Conservation (phyloP, 805 yeast species). For the Maudiozyma serrabonitensis region DNA sequence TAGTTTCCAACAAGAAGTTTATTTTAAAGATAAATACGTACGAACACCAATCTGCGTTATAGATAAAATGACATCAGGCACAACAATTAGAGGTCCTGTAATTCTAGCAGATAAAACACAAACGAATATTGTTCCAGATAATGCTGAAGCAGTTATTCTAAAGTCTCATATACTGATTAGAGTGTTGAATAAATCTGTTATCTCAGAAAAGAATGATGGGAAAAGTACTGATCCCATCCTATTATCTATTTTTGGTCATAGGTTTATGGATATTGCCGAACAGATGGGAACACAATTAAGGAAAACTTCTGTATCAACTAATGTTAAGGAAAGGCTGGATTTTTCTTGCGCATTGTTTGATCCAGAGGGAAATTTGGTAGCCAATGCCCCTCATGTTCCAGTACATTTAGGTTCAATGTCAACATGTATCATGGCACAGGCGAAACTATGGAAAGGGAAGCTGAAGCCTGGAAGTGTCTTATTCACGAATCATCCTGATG, state of each 20-base stretch:
- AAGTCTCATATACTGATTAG: constrained; percentile 52
- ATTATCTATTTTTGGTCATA: constrained; percentile 68
- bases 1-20: constrained; percentile 38
- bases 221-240: constrained; percentile 53
- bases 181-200: constrained; percentile 11
- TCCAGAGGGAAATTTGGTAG: constrained; percentile 66
- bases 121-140: constrained; percentile 64
- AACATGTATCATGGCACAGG: constrained; percentile 62
- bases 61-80: constrained; percentile 45
- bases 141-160: constrained; percentile 44
- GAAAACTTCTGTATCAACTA: constrained; percentile 72
- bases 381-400: constrained; percentile 84
- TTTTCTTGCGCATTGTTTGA: constrained; percentile 80
- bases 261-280: constrained; percentile 87
- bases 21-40: constrained; percentile 42
- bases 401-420: constrained; percentile 85
- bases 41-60: constrained; percentile 48
- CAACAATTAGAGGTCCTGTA: constrained; percentile 57
- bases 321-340: constrained; percentile 75
- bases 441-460: constrained; percentile 52
- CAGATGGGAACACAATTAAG: constrained; percentile 79
- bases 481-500: constrained; percentile 71
- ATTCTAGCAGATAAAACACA: constrained; percentile 74
- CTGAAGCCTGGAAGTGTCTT: constrained; percentile 65
- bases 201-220: constrained; percentile 14